A percentile compares a stretch with the other conserved stretches of the same genome.
These are phyloP conservation scores for Leishmania tropica DNA, from an alignment of 208 protist species.

Conservation along the genomic window DNA sequence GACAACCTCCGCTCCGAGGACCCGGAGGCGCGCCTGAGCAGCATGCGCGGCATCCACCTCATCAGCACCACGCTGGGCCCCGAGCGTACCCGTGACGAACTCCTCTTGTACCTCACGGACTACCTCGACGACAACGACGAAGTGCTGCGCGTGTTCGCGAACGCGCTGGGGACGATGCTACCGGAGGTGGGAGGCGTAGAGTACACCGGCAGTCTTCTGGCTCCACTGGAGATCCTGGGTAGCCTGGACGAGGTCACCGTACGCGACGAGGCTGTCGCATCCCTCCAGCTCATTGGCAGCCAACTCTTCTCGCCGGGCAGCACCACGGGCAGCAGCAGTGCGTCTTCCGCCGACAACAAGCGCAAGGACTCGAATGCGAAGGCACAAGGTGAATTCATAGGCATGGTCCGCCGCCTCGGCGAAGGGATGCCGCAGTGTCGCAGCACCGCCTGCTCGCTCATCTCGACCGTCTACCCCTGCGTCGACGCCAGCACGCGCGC, in stretches of 20 bases:
- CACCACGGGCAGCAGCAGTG: conserved; percentile 9
- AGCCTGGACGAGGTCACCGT: conserved; percentile 97
- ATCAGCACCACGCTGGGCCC: conserved; percentile 97
- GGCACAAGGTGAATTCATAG: conserved; percentile 89
- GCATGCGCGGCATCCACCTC: conserved; percentile 96
- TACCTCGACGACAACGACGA: conserved; percentile 99
- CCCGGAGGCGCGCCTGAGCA: conserved; percentile 95
- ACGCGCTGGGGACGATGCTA: conserved; percentile 97
- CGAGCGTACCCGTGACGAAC: conserved; percentile 95
- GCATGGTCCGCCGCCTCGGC: conserved; percentile 87
- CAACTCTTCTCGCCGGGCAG: conserved; percentile 60
- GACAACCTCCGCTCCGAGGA: conserved; percentile 97
- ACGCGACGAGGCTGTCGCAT: conserved; percentile 94
- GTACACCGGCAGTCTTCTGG: conserved; percentile 90
- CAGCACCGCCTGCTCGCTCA: conserved; percentile 93
- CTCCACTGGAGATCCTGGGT: conserved; percentile 96
- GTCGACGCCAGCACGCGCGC: conserved; percentile 50
- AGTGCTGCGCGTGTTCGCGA: conserved; percentile 97
- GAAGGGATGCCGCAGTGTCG: conserved; percentile 95
- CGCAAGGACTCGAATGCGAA: conserved; percentile 18
- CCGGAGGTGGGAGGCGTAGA: conserved; percentile 95
- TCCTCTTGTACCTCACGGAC: conserved; percentile 98
- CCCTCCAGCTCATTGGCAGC: conserved; percentile 73
- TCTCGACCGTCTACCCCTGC: conserved; percentile 90
- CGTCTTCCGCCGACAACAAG: conserved; percentile 7